phyloP scores from a whole-genome alignment of 768 basidiomycete genomes.

The Pleurotus cornucopiae region DNA sequence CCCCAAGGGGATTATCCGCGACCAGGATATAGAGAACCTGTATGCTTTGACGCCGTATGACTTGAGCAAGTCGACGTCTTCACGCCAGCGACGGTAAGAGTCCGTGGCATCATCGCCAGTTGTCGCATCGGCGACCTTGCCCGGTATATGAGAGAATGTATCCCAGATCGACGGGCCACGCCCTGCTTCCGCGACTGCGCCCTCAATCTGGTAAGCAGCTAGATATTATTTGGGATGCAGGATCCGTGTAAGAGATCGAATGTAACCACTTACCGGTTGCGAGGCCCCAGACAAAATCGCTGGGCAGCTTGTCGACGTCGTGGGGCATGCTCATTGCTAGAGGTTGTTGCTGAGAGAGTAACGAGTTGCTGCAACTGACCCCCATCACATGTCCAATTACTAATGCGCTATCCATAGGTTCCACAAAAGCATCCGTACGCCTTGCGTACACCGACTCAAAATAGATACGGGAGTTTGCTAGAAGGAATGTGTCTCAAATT shows the following conservation, averaged over 20 bases:
- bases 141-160: constrained; percentile 54
- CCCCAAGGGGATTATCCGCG: constrained; percentile 62
- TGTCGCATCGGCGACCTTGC: constrained; percentile 57
- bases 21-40: constrained; percentile 74
- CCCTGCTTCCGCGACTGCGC: constrained; percentile 48
- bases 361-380: no score
- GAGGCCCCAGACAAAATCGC: constrained; percentile 29
- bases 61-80: constrained; percentile 60
- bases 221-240: background rate
- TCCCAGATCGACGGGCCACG: constrained; percentile 73
- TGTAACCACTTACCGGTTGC: constrained; percentile 25
- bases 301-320: constrained; percentile 17
- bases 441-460: no score
- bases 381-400: no score
- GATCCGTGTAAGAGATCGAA: background rate
- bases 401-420: no score
- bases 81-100: constrained; percentile 61
- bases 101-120: constrained; percentile 67
- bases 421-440: no score
- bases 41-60: constrained; percentile 66
- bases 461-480: no score
- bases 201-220: constrained; percentile 76
- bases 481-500: no score
- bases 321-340: no score
- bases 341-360: no score